These are phyloP conservation scores for Zalerion maritima DNA, from an alignment of 495 filamentous ascomycete genomes.

Conservation along the genomic window DNA sequence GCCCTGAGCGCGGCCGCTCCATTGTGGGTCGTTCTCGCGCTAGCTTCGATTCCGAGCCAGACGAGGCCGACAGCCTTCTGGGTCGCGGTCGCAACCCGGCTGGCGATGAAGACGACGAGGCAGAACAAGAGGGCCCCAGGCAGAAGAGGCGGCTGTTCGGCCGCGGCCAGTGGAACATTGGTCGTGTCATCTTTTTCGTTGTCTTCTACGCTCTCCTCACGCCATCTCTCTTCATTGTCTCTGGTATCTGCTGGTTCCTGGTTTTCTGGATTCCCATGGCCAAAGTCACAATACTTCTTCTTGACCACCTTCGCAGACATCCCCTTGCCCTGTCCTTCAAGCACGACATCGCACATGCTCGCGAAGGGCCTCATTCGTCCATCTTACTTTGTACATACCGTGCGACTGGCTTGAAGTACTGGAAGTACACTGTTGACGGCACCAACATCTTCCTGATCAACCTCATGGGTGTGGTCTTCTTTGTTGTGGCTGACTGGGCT, in stretches of 20 bases:
- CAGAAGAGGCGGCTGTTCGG: slow-evolving; percentile 86
- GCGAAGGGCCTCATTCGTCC: slow-evolving; percentile 58
- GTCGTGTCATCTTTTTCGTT: slow-evolving; percentile 86
- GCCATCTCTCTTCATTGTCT: slow-evolving; percentile 76
- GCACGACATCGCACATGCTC: slow-evolving; percentile 59
- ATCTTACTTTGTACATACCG: slow-evolving; percentile 95
- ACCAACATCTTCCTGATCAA: slow-evolving; percentile 99
- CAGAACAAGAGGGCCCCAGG: slow-evolving; percentile 19
- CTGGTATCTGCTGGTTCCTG: slow-evolving; percentile 81
- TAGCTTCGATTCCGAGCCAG: slow-evolving; percentile 69
- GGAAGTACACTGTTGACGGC: slow-evolving; percentile 97
- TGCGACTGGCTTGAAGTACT: slow-evolving; percentile 86
- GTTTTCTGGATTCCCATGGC: slow-evolving; percentile 99
- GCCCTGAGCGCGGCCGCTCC: slow-evolving; percentile 61
- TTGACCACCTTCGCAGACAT: slow-evolving; percentile 84
- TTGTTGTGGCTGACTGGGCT: slow-evolving; percentile 86
- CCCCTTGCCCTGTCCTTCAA: slow-evolving; percentile 88
- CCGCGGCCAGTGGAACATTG: slow-evolving; percentile 86
- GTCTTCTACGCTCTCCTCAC: slow-evolving; percentile 93
- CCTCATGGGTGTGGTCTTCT: slow-evolving; percentile 73
- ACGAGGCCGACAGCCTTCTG: slow-evolving; percentile 81
- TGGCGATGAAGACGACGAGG: slow-evolving; percentile 16
- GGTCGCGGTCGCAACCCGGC: slow-evolving; percentile 47
- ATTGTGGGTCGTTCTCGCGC: slow-evolving; percentile 79
- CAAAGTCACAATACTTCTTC: slow-evolving; percentile 77